phyloP scores from a whole-genome alignment of 495 filamentous ascomycete genomes.

The Lasiosphaeria ovina region DNA sequence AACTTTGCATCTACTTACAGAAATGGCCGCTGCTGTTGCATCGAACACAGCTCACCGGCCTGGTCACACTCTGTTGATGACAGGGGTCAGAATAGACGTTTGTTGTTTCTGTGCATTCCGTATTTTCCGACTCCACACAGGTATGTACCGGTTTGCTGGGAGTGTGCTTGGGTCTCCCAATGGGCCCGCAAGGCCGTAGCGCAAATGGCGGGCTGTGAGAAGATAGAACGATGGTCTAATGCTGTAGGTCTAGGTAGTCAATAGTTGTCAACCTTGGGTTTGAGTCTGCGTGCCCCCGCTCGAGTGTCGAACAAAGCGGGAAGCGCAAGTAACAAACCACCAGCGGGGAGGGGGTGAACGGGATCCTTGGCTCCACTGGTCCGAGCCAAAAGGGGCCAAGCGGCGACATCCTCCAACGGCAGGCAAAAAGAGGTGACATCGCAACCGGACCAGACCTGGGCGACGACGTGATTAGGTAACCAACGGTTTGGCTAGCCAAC shows the following conservation, averaged over 20 bases:
- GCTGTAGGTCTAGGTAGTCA: too few species aligned
- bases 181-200: too few species aligned
- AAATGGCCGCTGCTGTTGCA: neutral
- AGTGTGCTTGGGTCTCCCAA: too few species aligned
- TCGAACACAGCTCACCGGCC: neutral
- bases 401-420: neutral
- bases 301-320: neutral
- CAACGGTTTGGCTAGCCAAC: neutral
- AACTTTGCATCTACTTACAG: neutral
- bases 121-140: too few species aligned
- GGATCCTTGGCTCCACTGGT: slow-evolving; percentile 3
- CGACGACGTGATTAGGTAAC: neutral
- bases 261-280: too few species aligned
- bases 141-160: too few species aligned
- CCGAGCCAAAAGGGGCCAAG: neutral
- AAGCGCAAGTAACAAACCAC: neutral
- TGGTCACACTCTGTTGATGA: neutral
- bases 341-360: neutral
- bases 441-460: neutral
- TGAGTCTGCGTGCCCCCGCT: too few species aligned
- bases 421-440: neutral
- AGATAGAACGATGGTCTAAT: too few species aligned
- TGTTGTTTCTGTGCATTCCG: too few species aligned
- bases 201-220: too few species aligned
- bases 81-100: too few species aligned